Evolutionary conservation across 202 grass and related monocot species (phyloP).

Genomic region (Elaeis oleifera): DNA sequence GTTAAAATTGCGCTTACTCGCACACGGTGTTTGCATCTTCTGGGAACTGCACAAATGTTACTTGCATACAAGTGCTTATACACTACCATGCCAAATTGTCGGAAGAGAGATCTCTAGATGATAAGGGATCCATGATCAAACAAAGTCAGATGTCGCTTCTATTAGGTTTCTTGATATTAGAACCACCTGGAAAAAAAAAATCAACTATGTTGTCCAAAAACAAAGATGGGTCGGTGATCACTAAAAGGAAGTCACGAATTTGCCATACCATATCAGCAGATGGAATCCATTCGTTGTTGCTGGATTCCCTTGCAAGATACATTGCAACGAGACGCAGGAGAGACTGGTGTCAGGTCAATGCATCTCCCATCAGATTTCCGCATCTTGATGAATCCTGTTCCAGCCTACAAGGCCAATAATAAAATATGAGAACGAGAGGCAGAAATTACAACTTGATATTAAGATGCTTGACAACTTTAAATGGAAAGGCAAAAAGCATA

Average conservation of each 20-base stretch:
- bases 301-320: constrained; percentile 55
- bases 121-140: no score
- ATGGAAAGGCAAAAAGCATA: neutral
- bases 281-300: constrained; percentile 93
- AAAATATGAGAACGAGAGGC: constrained; percentile 7
- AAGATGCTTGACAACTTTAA: neutral
- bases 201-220: neutral
- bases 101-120: no score
- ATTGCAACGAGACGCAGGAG: constrained; percentile 25
- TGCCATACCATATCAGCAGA: constrained; percentile 51
- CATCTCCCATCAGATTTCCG: constrained; percentile 31
- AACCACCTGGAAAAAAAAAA: constrained; percentile 47
- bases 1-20: no score
- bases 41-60: no score
- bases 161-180: constrained; percentile 71
- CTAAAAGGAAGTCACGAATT: neutral
- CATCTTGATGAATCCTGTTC: constrained; percentile 81
- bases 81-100: no score
- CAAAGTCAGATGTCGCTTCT: constrained; percentile 45
- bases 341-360: constrained; percentile 15
- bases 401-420: constrained; percentile 35
- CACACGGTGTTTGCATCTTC: no score
- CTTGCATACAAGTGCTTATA: no score
- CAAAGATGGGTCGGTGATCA: neutral
- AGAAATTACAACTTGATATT: neutral